A percentile compares a stretch with the other conserved stretches of the same genome.
These are phyloP conservation scores for Sclerotiophoma versabilis DNA, from an alignment of 2,329 filamentous ascomycete genomes.

Conservation along the genomic window DNA sequence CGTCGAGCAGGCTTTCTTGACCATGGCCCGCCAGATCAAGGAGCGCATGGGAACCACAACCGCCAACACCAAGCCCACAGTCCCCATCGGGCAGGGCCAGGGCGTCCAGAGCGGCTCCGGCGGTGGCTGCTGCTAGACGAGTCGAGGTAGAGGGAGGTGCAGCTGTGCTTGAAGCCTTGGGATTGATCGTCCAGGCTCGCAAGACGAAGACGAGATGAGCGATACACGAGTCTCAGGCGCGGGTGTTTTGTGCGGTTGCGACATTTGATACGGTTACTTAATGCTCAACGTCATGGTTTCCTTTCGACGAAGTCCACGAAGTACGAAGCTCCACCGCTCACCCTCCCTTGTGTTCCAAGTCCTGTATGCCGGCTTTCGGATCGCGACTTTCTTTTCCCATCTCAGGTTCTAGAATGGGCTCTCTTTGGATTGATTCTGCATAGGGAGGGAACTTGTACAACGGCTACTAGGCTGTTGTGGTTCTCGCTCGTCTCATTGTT, in stretches of 20 bases:
- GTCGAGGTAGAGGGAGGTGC: not conserved
- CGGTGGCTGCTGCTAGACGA: conserved; percentile 85
- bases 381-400: not conserved
- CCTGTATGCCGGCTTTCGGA: conserved; percentile 1
- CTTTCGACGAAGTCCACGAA: conserved; percentile 5
- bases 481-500: conserved; percentile 4
- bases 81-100: conserved; percentile 93
- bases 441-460: not conserved
- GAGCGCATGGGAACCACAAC: conserved; percentile 98
- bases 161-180: conserved; percentile 8
- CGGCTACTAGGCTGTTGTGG: conserved; percentile 9
- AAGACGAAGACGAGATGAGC: conserved; percentile 11
- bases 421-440: conserved; percentile 11
- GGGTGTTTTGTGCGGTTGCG: conserved; percentile 19
- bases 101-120: conserved; percentile 87
- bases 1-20: conserved; percentile 99
- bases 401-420: conserved; percentile 15
- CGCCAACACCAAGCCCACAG: conserved; percentile 98
- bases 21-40: conserved; percentile 99
- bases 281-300: conserved; percentile 21
- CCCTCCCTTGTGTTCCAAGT: conserved; percentile 1
- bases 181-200: conserved; percentile 1
- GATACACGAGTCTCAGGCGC: conserved; percentile 17
- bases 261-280: conserved; percentile 21
- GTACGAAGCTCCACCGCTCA: not conserved